Percentiles rank a stretch among this genome's conserved stretches.
These are phyloP conservation scores for Blastocrithidia nonstop DNA, from an alignment of 208 protist genomes.

Conservation along the genomic window DNA sequence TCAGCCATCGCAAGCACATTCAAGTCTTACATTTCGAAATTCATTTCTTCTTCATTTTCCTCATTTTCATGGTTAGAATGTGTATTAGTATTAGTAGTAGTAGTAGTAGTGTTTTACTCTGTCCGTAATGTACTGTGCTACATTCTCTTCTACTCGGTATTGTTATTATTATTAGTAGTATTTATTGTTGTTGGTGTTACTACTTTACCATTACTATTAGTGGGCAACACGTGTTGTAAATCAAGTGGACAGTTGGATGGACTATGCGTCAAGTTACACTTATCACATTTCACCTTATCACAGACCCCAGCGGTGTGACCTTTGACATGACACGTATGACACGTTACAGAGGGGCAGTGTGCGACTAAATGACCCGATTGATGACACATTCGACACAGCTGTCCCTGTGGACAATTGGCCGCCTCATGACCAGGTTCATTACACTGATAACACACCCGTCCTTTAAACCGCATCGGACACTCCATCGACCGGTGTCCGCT, in stretches of 20 bases:
- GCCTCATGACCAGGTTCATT: slow-evolving; percentile 78
- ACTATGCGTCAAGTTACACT: slow-evolving; percentile 28
- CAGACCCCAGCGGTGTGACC: slow-evolving; percentile 66
- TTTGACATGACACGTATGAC: slow-evolving; percentile 54
- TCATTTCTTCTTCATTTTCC: no score
- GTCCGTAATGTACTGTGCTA: no score
- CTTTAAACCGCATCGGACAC: slow-evolving; percentile 54
- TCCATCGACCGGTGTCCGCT: slow-evolving; percentile 59
- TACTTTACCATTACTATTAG: no score
- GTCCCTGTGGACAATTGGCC: slow-evolving; percentile 49
- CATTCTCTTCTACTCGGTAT: no score
- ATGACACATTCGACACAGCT: slow-evolving; percentile 69
- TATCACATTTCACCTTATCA: slow-evolving; percentile 18
- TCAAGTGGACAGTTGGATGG: slow-evolving; percentile 19
- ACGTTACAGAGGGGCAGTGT: slow-evolving; percentile 54
- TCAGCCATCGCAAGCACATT: no score
- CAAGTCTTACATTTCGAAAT: no score
- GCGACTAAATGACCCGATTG: slow-evolving; percentile 57
- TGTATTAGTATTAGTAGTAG: no score
- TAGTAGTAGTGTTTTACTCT: no score
- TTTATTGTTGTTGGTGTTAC: no score
- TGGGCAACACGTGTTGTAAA: no score
- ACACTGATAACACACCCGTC: slow-evolving; percentile 78
- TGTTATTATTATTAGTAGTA: no score
- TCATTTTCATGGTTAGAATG: no score